These are phyloP conservation scores for Oryza rufipogon DNA, from an alignment of 176 grass and related monocot species.

Conservation along the genomic window DNA sequence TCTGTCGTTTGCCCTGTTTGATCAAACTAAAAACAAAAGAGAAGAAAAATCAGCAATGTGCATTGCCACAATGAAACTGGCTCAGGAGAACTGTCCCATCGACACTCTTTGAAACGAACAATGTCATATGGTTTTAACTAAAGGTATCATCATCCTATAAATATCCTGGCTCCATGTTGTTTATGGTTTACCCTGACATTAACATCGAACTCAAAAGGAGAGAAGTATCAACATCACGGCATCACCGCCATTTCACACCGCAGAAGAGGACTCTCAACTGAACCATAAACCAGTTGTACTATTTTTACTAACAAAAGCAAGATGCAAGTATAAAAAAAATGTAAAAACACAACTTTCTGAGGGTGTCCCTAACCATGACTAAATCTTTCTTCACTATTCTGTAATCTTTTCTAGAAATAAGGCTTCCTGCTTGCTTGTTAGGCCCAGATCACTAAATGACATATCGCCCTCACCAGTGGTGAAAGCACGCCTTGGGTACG, in stretches of 20 bases:
- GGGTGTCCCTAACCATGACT: slow-evolving; percentile 13
- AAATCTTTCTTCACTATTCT: slow-evolving; percentile 23
- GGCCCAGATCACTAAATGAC: slow-evolving; percentile 72
- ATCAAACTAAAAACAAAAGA: background rate
- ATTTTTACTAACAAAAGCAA: background rate
- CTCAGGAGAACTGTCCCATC: background rate
- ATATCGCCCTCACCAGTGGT: slow-evolving; percentile 55
- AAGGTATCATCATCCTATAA: slow-evolving; percentile 11
- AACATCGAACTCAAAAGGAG: background rate
- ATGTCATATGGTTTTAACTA: slow-evolving; percentile 2
- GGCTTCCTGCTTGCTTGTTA: slow-evolving; percentile 89
- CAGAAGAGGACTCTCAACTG: slow-evolving; percentile 29
- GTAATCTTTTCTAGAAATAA: slow-evolving; percentile 82
- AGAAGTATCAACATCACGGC: background rate
- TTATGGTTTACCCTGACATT: slow-evolving; percentile 15
- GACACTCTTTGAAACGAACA: background rate
- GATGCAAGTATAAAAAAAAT: slow-evolving; percentile 14
- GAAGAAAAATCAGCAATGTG: too few species aligned
- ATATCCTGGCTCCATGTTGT: slow-evolving; percentile 6
- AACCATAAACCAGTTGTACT: background rate
- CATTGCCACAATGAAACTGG: background rate
- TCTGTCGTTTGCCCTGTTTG: background rate
- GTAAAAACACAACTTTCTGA: slow-evolving; percentile 24
- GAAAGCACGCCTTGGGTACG: slow-evolving; percentile 80
- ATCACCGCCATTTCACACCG: background rate